Base-by-base conservation (phyloP, 768 basidiomycete genomes). In the Lactifluus pinguis region DNA sequence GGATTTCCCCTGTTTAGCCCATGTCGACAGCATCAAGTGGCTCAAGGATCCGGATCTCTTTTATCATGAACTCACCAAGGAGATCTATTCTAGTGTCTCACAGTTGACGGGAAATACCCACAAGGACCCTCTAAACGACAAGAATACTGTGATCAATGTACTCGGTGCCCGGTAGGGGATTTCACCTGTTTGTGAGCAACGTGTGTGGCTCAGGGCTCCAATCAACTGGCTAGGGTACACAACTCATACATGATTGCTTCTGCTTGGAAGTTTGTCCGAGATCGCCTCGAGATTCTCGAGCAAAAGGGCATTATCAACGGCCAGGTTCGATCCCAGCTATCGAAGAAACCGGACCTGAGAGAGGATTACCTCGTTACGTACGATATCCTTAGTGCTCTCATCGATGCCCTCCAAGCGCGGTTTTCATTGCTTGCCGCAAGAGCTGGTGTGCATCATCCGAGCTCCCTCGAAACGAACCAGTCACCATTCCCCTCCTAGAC, bases 231-330 rank as follows among this genome's bases (percentile, higher is more conserved):
- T 45, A 92, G 90, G 71, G 78, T 92, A 56, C 90, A 93, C 71
- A 93, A 92, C 69, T 72, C 82, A 8, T 91, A 89, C 71, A 82
- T 87, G 80, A 76, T 92, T 38, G 86, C 89, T n/a, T 83, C 88
- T 15, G 86, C 83, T 1, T 93, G 91, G 91, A 87, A 80, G 64
- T 74, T 92, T 51, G 83, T 88, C n/a, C 71, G 77, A 4, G 77
- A 84, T 59, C 75, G 76, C 36, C 73, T 92, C 56, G 76, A 76
- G 54, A 76, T 80, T 30, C 73, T 92, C 49, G 74, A 77, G n/a
- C 72, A 78, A 17, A 73, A 76, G 13, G 85, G 84, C 36, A 64
- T 89, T 17, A 72, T 76, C 8, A 84, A 90, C 59, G 67, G 71
- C 32, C 77, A 74, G 36, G 73, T 83, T 59, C 82, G 83, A 58